Base-by-base conservation (phyloP, 495 filamentous ascomycete genomes). In the Penicillium paxilli region DNA sequence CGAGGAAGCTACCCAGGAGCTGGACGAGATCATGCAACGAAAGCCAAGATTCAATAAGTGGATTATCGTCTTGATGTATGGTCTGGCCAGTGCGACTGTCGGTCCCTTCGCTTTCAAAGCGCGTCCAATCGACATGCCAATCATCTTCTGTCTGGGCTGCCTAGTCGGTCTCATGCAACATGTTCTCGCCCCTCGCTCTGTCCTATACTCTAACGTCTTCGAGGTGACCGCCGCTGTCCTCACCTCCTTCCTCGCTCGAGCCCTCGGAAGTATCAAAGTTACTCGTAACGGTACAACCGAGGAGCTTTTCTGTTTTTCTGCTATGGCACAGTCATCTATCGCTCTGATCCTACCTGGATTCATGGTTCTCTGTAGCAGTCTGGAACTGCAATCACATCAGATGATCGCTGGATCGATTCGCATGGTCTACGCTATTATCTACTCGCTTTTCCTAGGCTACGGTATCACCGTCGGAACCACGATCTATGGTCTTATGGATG, bases 361-460 rank as follows among this genome's bases (percentile, higher is more conserved):
- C 66, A 86, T 87, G 49, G 88, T 95, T 10, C 77, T 95, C 35
- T 91, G 88, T 66, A 87, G 85, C 41, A 86, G 84, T 59, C 80
- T 98, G 22, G 93, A 98, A 71, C 81, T 98, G 11, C 93, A 97
- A 68, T 93, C 88, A 2, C 81, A 84, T 45, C 86, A 88, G 54
- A 87, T 98, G 47, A 89, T 97, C 17, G 90, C 93, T 21, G 93
- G 93, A 2, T 92, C 89, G 9, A 90, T 96, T 28, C 89, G 93
- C 38, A 93, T 97, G 88, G 90, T 98, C 1, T 96, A 96, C 63
- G 89, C 91, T 8, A 87, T 97, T 55, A 93, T 97, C 53, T 97
- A 96, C 69, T 93, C 92, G 0, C 79, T 97, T 1, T 96, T 96
- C 72, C 85, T 98, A 5, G 93, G 91, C 22, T 97, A 92, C 59